Evolutionary conservation across 352 stramenopile genomes (phyloP), one percentile per base, ranked within the genome.

Genomic region (Phytopythium cucurbitacearum): DNA sequence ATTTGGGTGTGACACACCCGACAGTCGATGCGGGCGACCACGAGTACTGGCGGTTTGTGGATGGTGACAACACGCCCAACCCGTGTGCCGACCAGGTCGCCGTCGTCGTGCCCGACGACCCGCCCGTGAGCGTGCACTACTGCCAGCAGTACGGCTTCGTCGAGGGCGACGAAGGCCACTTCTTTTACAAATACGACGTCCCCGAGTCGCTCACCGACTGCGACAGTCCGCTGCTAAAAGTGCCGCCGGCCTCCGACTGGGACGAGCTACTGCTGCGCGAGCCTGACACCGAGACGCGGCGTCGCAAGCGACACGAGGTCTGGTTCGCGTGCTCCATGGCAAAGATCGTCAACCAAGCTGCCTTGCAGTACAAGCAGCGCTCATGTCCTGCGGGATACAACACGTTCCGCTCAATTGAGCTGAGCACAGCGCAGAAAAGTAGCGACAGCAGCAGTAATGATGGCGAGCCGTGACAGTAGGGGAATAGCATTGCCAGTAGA

Each of bases 151-250:
- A 78, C 33, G 73, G 73, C 46, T 76, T 74, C 37, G 59, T 76
- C 13, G 56, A 75, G 49, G 63, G 62, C 10, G 53, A 75, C 10
- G 62, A 67, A 8, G 71, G 70, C 6, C 68, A 74, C 47, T 65
- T 78, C 40, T 81, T 73, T 58, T 84, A 80, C 70, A 81, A 84
- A 48, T 84, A 81, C 49, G 58, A 71, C 33, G 38, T 84, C n/a
- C 71, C 73, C 13, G 60, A 77, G 47, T 67, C 71, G 39, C 46
- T 84, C 21, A 57, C 67, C 5, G 56, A 67, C n/a, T 84, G 73
- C 60, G 64, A 73, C 28, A 66, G 68, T 12, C 56, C 69, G 49
- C 56, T 81, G 52, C 55, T 84, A 6, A 62, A 65, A 40, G 57
- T 80, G 21, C 71, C 70, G 41, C 68, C 71, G 13, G 53, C 68